Percentiles rank a stretch among this genome's conserved stretches.
Evolutionary conservation across 306 rosid species (phyloP).

Genomic region (Medicago truncatula): MtrunA17r5.0-ANR NC_053045.1:38095001-38095500

Average conservation of each 20-base stretch:
- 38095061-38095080: slow-evolving; percentile 78
- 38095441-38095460: slow-evolving; percentile 58
- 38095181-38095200: slow-evolving; percentile 60
- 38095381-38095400: slow-evolving; percentile 54
- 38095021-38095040: slow-evolving; percentile 92
- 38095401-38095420: slow-evolving; percentile 49
- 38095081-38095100: slow-evolving; percentile 57
- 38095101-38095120: slow-evolving; percentile 51
- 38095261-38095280: slow-evolving; percentile 65
- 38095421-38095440: slow-evolving; percentile 61
- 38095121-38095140: slow-evolving; percentile 62
- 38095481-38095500: slow-evolving; percentile 65
- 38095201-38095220: slow-evolving; percentile 55
- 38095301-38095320: slow-evolving; percentile 63
- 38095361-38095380: slow-evolving; percentile 60
- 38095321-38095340: slow-evolving; percentile 60
- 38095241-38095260: slow-evolving; percentile 59
- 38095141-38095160: slow-evolving; percentile 50
- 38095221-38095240: slow-evolving; percentile 58
- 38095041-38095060: slow-evolving; percentile 97
- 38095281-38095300: slow-evolving; percentile 58
- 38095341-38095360: slow-evolving; percentile 63
- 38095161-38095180: slow-evolving; percentile 52
- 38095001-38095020: slow-evolving; percentile 91
- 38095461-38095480: slow-evolving; percentile 65